phyloP scores from a whole-genome alignment of 495 filamentous ascomycete genomes.

The Annulohypoxylon stygium region DNA sequence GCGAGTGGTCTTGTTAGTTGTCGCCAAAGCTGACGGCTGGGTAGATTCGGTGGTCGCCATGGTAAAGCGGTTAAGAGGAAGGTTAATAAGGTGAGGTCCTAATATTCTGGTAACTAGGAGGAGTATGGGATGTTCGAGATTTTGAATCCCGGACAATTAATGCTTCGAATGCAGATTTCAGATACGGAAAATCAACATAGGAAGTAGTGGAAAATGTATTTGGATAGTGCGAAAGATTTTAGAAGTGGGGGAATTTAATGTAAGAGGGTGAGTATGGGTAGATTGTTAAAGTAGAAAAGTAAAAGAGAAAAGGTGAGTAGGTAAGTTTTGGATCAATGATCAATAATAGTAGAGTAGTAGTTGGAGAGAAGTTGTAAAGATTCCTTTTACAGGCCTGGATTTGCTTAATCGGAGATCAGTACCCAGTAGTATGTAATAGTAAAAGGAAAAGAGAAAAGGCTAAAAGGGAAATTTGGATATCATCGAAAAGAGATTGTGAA shows the following conservation, averaged over 20 bases:
- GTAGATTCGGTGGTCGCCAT: constrained; percentile 46
- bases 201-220: constrained; percentile 12
- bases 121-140: background rate
- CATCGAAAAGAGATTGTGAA: background rate
- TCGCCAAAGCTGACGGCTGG: constrained; percentile 41
- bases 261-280: background rate
- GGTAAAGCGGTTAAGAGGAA: background rate
- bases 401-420: background rate
- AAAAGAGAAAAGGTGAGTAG: background rate
- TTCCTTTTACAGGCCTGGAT: background rate
- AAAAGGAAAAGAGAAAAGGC: background rate
- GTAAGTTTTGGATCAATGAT: background rate
- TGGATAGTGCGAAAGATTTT: background rate
- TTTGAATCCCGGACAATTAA: background rate
- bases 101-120: background rate
- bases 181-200: background rate
- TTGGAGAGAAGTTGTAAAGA: background rate
- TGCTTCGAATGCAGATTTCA: background rate
- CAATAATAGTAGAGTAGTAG: background rate
- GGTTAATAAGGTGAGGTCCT: no score
- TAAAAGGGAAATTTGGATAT: background rate
- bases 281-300: background rate
- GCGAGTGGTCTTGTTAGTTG: constrained; percentile 41
- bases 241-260: constrained; percentile 5
- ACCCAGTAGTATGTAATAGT: background rate